Percentiles rank a stretch among this genome's conserved stretches.
Evolutionary conservation across 352 stramenopile species (phyloP).

Genomic region (Hyaloperonospora brassicae): DNA sequence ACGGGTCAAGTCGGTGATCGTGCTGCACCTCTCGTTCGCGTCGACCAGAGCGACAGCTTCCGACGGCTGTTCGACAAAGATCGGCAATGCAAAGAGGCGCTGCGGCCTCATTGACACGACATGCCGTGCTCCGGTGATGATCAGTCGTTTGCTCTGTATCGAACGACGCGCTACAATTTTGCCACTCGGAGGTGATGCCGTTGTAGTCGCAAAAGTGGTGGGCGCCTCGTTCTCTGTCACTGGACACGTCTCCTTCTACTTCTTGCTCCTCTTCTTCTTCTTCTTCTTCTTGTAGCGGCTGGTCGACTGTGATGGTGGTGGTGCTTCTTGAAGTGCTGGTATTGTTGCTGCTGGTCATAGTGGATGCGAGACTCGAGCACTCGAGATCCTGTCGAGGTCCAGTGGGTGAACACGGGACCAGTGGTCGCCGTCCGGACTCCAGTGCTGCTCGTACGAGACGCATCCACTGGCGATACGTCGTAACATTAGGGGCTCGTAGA

Average conservation of each 20-base stretch:
- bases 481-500: conserved; percentile 21
- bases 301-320: conserved; percentile 4
- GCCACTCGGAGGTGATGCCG: not conserved
- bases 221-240: no score
- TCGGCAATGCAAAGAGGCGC: not conserved
- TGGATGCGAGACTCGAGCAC: conserved; percentile 23
- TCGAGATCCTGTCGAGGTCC: conserved; percentile 9
- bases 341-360: conserved; percentile 22
- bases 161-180: conserved; percentile 14
- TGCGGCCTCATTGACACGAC: not conserved
- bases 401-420: conserved; percentile 11
- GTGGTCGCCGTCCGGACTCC: conserved; percentile 22
- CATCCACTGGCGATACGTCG: conserved; percentile 21
- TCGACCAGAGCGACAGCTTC: conserved; percentile 14
- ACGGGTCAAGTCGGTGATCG: not conserved
- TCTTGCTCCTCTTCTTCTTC: not conserved
- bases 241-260: not conserved
- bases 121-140: not conserved
- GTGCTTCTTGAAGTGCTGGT: conserved; percentile 7
- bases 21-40: conserved; percentile 1
- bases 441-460: conserved; percentile 18
- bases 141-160: not conserved
- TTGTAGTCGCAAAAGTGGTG: not conserved
- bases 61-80: conserved; percentile 16
- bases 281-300: conserved; percentile 8